Base-by-base conservation (phyloP, 208 protist species). In the Leishmania major region DNA sequence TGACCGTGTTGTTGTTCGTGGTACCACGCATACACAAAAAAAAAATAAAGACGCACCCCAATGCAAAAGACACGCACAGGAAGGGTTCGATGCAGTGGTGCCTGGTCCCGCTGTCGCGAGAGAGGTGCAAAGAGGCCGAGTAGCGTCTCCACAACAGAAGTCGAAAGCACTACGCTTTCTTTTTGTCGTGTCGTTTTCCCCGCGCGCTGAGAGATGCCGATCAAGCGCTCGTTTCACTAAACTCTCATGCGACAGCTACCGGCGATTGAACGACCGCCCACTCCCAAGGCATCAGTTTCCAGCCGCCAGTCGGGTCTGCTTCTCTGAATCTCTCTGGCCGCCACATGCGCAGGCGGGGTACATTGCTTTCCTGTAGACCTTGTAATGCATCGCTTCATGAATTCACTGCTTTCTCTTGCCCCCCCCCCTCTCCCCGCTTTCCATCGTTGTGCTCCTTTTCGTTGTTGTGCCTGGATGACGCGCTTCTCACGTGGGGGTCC, bases 1-100 rank as follows among this genome's bases (percentile, higher is more conserved):
- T 83, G n/a, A 80, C 10, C 62, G 49, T 60, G 31, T 45, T 66
- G 74, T 77, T 60, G 43, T 40, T 81, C 8, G 17, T 45, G 40
- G 19, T 71, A 71, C 66, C 66, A 28, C 31, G 22, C 51, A 55
- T 1, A 55, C 15, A 55, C 51, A 19, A 7, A 55, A 5, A 55
- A 15, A 37, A 25, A 71, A n/a, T 22, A 71, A 45, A 71, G 19
- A 22, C 28, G 13, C 1, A 15, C 1, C 6, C 17, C 13, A 47
- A 71, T 5, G 37, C 57, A 25, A 31, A 45, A 45, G 37, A 43
- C 37, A 19, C 37, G 17, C 17, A 5, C 4, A 40, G 3, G 17
- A 45, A n/a, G 66, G 35, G 66, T 71, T 35, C 5, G 47, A n/a
- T 2, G 3, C 31, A 13, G 2, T 31, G 28, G 28, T 7, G 8